These are phyloP conservation scores for Lachnellula subtilissima DNA, from an alignment of 2,329 filamentous ascomycete genomes.

Conservation along the genomic window DNA sequence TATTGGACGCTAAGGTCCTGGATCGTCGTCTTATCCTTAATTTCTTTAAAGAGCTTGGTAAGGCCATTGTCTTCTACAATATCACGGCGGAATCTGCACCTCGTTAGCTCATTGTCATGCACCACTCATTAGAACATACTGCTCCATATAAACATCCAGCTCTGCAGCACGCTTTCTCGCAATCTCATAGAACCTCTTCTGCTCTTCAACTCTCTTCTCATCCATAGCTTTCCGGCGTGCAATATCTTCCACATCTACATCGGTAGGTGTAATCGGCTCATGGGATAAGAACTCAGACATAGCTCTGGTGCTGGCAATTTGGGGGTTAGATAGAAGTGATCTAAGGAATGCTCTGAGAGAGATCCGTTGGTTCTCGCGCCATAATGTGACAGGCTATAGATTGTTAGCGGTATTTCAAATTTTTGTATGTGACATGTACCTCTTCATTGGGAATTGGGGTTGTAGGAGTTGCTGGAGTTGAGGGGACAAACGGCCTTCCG, in stretches of 20 bases:
- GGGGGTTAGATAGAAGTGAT: constrained; percentile 75
- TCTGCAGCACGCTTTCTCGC: constrained; percentile 85
- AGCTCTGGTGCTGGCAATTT: constrained; percentile 75
- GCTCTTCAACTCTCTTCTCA: constrained; percentile 83
- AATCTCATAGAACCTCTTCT: constrained; percentile 92
- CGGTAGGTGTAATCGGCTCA: constrained; percentile 67
- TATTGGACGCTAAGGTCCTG: constrained; percentile 89
- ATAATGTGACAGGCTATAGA: constrained; percentile 55
- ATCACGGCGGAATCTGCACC: constrained; percentile 57
- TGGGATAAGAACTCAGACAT: constrained; percentile 78
- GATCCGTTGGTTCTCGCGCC: constrained; percentile 84
- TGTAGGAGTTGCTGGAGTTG: not conserved
- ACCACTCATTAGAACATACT: constrained; percentile 47
- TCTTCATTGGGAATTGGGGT: constrained; percentile 8
- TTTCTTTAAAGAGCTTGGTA: constrained; percentile 87
- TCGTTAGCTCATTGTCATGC: constrained; percentile 10
- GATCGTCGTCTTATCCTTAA: constrained; percentile 83
- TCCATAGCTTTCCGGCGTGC: constrained; percentile 75
- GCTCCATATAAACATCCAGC: constrained; percentile 95
- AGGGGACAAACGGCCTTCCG: not conserved
- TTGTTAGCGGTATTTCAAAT: constrained; percentile 1
- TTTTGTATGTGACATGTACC: constrained; percentile 6
- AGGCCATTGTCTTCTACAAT: constrained; percentile 74
- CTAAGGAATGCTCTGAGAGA: constrained; percentile 89
- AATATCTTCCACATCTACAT: constrained; percentile 82